Evolutionary conservation across 176 grass and related monocot species (phyloP), one percentile per base, ranked within the genome.

Genomic region (Cocos nucifera): DNA sequence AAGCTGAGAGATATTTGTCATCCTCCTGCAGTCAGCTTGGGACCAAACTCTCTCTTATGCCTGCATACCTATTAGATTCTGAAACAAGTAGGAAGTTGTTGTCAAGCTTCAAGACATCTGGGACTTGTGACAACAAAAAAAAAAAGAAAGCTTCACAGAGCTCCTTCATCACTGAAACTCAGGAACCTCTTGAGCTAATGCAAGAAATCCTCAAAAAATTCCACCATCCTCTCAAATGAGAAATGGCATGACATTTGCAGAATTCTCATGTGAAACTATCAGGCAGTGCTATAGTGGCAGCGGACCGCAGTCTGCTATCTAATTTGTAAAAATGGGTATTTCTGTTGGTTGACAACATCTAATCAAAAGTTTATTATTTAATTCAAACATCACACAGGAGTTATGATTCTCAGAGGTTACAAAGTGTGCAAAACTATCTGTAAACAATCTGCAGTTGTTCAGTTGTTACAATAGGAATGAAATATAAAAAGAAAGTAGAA

Each of bases 171-270:
- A 22, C 15, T 52, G 16, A 19, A 50, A 18, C 21, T 28, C 5
- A 26, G 16, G 35, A 71, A 22, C n/a, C 19, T 22, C 24, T 39
- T 17, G 18, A 3, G 19, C 14, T 69, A 62, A 54, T 82, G 75
- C 71, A 69, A 48, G 92, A 80, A 30, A 85, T 96, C 54, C 22
- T 74, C 23, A 74, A 48, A 55, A 96, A 70, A 30, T 80, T 90
- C 83, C 87, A 57, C 63, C 85, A 0, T 77, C 72, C 16, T 73
- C 72, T 15, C 79, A 83, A 59, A 66, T 90, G n/a, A 87, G 68
- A 72, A 66, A 90, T 59, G 92, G 81, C 55, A 90, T 96, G 92
- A 88, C 81, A 23, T 96, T 96, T 82, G 80, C 83, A 6, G 86
- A 90, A 28, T 90, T 96, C 71, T 96, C 92, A 44, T 65, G 62